Evolutionary conservation across 768 basidiomycete species (phyloP), one percentile per base, ranked within the genome.

Genomic region (Auricularia heimuer): DNA sequence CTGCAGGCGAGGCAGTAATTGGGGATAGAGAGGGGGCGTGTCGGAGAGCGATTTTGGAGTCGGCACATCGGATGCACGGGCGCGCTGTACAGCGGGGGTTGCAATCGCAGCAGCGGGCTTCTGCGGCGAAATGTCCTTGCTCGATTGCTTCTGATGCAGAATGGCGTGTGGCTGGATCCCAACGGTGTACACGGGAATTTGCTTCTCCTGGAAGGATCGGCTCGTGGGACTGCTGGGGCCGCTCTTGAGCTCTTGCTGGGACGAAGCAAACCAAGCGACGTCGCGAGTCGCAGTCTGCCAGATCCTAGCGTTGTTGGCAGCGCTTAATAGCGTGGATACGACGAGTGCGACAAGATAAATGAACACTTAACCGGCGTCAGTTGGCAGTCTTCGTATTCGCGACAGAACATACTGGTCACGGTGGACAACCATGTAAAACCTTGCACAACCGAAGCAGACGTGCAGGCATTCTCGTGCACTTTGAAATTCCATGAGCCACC

Each of bases 401-500:
- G 47, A 18, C 10, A 63, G 34, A 34, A 78, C 82, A 64, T 64
- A 85, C 83, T 70, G 39, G 73, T 71, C 56, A 73, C 63, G 34
- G 79, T 74, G 68, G 74, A 79, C 51, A 77, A 74, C 87, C 86
- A 88, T 62, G 83, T 78, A 69, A 89, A 87, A 2, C 80, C 85
- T 66, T 84, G 75, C 35, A 90, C 75, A 35, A 86, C 77, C 56
- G 74, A 77, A 24, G 79, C 78, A 8, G 89, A 88, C 4, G 75
- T 73, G 70, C 88, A 91, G 14, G 65, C 60, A 33, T 54, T 54
- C 2, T 16, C 10, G 44, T 65, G 54, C 66, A 39, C 18, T 51
- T 58, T 29, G 29, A 29, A 58, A 35, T 29, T 21, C 11, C 36
- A 42, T 65, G 65, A 61, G 39, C 39, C 39, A 42, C 39, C 39